A percentile compares a stretch with the other conserved stretches of the same genome.
Evolutionary conservation across 768 basidiomycete species (phyloP).

Genomic region (Xerocomus potaroensis): DNA sequence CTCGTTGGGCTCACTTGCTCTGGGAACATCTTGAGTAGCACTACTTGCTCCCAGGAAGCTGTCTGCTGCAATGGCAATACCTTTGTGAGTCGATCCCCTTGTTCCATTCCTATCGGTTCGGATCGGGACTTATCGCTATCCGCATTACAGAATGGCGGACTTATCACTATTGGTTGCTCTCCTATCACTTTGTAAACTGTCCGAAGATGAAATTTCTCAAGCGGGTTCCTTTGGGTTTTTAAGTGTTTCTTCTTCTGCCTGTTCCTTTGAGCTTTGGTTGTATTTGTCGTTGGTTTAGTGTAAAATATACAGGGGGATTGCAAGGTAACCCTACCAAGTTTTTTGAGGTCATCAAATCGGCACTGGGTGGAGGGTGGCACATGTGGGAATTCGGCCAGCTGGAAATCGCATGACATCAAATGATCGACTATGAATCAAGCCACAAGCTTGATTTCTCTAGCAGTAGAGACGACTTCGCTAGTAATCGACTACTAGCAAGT

Average conservation of each 20-base stretch:
- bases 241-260: neutral
- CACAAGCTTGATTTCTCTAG: neutral
- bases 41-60: slow-evolving; percentile 6
- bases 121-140: neutral
- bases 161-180: slow-evolving; percentile 12
- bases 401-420: neutral
- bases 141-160: slow-evolving; percentile 1
- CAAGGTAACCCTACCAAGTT: no score
- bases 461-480: neutral
- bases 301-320: no score
- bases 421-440: neutral
- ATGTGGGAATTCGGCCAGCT: neutral
- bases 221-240: neutral
- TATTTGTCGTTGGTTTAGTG: neutral
- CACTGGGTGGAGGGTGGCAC: no score
- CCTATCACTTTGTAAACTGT: slow-evolving; percentile 1
- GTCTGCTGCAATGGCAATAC: slow-evolving; percentile 16
- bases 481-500: neutral
- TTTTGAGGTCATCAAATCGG: no score
- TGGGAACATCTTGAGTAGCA: neutral
- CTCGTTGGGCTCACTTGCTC: slow-evolving; percentile 7
- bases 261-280: neutral
- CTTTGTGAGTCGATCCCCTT: neutral
- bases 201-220: neutral
- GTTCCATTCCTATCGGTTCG: fast-evolving